phyloP scores from a whole-genome alignment of 2,329 filamentous ascomycete species.

The Fusarium cyanostomum region DNA sequence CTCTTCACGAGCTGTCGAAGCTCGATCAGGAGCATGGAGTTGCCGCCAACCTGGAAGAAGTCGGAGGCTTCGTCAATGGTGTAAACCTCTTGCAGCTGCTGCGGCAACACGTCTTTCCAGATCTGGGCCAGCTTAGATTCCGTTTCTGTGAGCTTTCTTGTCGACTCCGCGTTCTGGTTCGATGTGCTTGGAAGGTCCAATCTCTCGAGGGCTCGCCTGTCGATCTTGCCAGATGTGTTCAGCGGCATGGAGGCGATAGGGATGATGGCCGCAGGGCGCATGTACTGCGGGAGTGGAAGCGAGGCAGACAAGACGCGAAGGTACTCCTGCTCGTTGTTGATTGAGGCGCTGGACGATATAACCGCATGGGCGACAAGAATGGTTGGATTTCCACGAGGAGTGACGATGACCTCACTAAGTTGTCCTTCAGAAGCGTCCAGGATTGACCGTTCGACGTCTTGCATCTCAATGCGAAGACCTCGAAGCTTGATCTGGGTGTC shows the following conservation, averaged over 20 bases:
- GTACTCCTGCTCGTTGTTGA: too few species aligned
- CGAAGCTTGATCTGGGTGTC: slow-evolving; percentile 57
- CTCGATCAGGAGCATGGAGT: slow-evolving; percentile 52
- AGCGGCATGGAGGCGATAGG: slow-evolving; percentile 43
- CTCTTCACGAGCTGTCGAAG: slow-evolving; percentile 42
- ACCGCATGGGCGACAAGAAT: too few species aligned
- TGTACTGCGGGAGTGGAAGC: slow-evolving; percentile 47
- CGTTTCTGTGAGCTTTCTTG: neutral
- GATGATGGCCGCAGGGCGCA: slow-evolving; percentile 46
- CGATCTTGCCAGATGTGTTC: slow-evolving; percentile 45
- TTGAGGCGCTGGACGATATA: too few species aligned
- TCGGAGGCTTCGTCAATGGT: slow-evolving; percentile 42
- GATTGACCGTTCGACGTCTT: slow-evolving; percentile 44
- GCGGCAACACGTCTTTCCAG: slow-evolving; percentile 26
- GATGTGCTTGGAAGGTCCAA: slow-evolving; percentile 33
- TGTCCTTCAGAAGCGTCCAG: neutral
- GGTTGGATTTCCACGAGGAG: too few species aligned
- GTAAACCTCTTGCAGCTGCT: neutral
- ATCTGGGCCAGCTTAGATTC: slow-evolving; percentile 13
- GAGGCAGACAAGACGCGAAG: neutral
- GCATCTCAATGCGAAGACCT: slow-evolving; percentile 56
- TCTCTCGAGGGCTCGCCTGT: slow-evolving; percentile 37
- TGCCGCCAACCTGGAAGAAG: slow-evolving; percentile 56
- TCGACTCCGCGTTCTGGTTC: too few species aligned
- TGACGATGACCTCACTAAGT: too few species aligned